A percentile compares a stretch with the other conserved stretches of the same genome.
Conservation (phyloP, 2,329 filamentous ascomycete genomes). For the Pseudogymnoascus sp. region DNA sequence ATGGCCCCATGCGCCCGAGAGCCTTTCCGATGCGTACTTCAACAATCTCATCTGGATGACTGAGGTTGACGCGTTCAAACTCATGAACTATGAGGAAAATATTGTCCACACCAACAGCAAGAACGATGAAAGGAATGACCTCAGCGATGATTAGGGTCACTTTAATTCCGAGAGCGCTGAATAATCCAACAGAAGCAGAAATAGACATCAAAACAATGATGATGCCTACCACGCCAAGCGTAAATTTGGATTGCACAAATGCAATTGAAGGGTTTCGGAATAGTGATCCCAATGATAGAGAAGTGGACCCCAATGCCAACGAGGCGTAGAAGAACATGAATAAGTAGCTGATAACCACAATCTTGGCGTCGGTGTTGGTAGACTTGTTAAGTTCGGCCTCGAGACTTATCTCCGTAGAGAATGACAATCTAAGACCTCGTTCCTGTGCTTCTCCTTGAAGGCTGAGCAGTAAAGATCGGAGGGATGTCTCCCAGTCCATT, state of each 20-base stretch:
- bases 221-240: constrained; percentile 88
- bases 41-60: constrained; percentile 79
- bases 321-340: constrained; percentile 99
- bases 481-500: constrained; percentile 79
- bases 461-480: constrained; percentile 66
- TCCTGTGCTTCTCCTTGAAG: constrained; percentile 71
- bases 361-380: constrained; percentile 96
- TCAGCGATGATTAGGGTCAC: constrained; percentile 97
- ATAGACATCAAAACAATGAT: constrained; percentile 97
- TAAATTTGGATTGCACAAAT: constrained; percentile 93
- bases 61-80: constrained; percentile 89
- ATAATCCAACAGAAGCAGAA: constrained; percentile 85
- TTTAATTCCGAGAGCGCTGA: constrained; percentile 85
- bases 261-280: constrained; percentile 74
- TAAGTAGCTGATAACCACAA: constrained; percentile 90
- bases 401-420: constrained; percentile 89
- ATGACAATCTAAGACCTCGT: constrained; percentile 78
- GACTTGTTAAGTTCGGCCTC: constrained; percentile 96
- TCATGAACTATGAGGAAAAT: constrained; percentile 98
- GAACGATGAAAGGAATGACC: constrained; percentile 93
- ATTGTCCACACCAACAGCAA: constrained; percentile 96
- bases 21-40: constrained; percentile 79
- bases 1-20: constrained; percentile 92
- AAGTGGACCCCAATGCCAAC: constrained; percentile 81
- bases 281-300: constrained; percentile 66